Evolutionary conservation across 2,329 filamentous ascomycete species (phyloP), one percentile per base, ranked within the genome.

Genomic region (Sclerotinia spermophila): DNA sequence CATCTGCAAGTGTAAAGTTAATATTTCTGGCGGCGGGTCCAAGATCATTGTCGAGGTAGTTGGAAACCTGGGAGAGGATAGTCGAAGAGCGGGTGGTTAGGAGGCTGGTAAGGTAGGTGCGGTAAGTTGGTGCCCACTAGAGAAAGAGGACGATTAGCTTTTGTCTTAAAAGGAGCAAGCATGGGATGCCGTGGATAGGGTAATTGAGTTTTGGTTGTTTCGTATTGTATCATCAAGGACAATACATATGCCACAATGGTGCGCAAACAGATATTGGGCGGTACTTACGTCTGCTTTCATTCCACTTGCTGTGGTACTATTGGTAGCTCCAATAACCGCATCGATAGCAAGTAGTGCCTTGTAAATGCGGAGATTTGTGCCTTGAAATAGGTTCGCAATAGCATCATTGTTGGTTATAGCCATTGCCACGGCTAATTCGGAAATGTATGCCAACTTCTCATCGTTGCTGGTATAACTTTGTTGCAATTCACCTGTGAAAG

Each of bases 311-410:
- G 42, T n/a, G 44, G 53, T 61, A 19, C 21, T 21, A 17, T 48
- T 48, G 21, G 24, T 13, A 13, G 38, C 38, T 8, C 55, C 27
- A 48, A 51, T 62, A 8, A 40, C 21, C 1, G 67, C 67, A 27
- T 68, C 67, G 21, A 68, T 48, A 60, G 21, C 67, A 60, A 68
- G 40, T 30, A 68, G 55, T 61, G 67, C 55, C 27, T 59, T 40
- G 10, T 68, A 61, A 17, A 68, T 51, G 5, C 55, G 51, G n/a
- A 45, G 33, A 45, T 62, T 59, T 60, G 67, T 60, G 11, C 27
- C 27, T 60, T 40, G 19, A 15, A 61, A 68, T 2, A 61, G n/a
- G 10, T 30, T 35, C 17, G 67, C 40, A 2, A 68, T 35, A 27
- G 30, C 33, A 48, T 58, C 51, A 30, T 61, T 11, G 24, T 68